Conservation (phyloP, 2,329 filamentous ascomycete species). For the Botryotinia globosa region DNA sequence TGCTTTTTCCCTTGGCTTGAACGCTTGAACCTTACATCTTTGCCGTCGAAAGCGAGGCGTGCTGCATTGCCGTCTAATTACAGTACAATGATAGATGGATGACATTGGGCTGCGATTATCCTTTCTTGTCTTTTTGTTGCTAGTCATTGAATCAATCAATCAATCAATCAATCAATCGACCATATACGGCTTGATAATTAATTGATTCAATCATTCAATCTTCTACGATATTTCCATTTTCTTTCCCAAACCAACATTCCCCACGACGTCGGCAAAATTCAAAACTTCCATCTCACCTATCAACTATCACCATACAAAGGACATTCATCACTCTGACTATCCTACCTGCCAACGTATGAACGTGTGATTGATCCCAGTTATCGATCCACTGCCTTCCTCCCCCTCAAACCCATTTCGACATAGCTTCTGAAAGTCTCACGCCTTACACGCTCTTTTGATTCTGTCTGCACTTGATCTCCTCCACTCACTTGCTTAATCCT, state of each 20-base stretch:
- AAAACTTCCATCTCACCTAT: background rate
- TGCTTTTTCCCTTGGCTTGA: background rate
- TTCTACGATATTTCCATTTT: no score
- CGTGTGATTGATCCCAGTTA: constrained; percentile 3
- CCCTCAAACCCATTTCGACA: background rate
- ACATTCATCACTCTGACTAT: background rate
- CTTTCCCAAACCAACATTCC: background rate
- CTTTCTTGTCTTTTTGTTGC: background rate
- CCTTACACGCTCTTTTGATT: background rate
- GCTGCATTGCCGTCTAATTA: constrained; percentile 2
- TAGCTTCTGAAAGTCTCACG: background rate
- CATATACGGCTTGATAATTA: no score
- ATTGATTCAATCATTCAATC: background rate
- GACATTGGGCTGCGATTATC: background rate
- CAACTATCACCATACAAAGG: background rate
- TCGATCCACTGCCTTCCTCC: constrained; percentile 6
- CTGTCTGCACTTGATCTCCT: background rate
- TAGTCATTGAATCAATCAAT: no score
- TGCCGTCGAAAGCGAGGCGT: background rate
- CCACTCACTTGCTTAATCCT: constrained; percentile 9
- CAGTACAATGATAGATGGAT: no score
- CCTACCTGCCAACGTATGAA: background rate
- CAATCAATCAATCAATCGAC: background rate
- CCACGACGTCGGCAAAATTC: constrained; percentile 5
- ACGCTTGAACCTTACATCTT: background rate